These are phyloP conservation scores for Hymenoscyphus fructigenus DNA, from an alignment of 2,329 filamentous ascomycete species.

Conservation along the genomic window DNA sequence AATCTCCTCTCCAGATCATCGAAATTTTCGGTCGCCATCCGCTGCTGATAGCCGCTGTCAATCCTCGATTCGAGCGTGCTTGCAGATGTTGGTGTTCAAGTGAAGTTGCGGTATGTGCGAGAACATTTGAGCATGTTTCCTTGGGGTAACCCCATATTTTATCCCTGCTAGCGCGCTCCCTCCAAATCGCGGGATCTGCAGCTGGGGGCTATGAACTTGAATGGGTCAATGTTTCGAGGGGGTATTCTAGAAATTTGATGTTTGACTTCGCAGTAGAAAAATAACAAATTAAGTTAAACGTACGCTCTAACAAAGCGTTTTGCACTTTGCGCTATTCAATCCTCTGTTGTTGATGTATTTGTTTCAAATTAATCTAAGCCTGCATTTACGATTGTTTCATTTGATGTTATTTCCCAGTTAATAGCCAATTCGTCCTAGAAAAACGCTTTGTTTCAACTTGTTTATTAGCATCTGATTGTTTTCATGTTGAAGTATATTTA, in stretches of 20 bases:
- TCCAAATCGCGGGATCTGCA: neutral
- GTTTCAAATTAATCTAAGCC: too few relatives aligned
- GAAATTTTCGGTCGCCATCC: too few relatives aligned
- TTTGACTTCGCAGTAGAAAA: neutral
- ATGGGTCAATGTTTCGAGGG: neutral
- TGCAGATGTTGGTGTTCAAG: neutral
- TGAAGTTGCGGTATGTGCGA: conserved; percentile 13
- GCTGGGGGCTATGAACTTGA: neutral
- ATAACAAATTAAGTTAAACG: too few relatives aligned
- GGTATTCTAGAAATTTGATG: neutral
- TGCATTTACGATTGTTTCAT: too few relatives aligned
- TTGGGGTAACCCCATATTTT: neutral
- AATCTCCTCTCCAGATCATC: neutral
- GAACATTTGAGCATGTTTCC: conserved; percentile 23
- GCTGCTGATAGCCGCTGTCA: neutral
- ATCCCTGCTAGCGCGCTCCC: neutral
- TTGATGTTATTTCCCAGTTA: too few relatives aligned
- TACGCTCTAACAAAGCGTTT: too few relatives aligned
- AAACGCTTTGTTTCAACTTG: too few relatives aligned
- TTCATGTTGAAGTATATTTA: too few relatives aligned
- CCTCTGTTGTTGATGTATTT: too few relatives aligned
- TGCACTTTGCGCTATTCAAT: too few relatives aligned
- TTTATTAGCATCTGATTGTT: too few relatives aligned
- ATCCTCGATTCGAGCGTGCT: neutral
- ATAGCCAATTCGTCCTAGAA: too few relatives aligned